These are phyloP conservation scores for Fusarium virguliforme DNA, from an alignment of 2,329 filamentous ascomycete species.

Conservation along the genomic window DNA sequence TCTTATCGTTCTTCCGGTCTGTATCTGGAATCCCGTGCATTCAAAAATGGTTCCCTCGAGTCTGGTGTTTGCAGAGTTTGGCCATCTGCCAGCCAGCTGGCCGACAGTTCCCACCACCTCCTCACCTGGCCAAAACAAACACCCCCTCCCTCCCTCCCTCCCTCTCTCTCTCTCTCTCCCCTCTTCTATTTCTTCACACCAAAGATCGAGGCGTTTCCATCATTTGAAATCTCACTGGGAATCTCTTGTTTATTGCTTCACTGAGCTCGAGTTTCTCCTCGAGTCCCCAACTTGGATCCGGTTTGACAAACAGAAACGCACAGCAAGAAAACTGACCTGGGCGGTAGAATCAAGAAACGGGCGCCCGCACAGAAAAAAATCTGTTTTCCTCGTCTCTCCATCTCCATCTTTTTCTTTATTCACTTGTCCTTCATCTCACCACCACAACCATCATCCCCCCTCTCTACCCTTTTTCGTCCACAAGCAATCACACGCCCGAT, in stretches of 20 bases:
- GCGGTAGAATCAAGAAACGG: conserved; percentile 16
- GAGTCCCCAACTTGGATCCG: not conserved
- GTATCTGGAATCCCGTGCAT: not conserved
- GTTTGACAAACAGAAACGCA: conserved; percentile 34
- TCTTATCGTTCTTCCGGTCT: not conserved
- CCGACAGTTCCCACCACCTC: not conserved
- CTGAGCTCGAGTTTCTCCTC: conserved; percentile 4
- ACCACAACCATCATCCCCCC: conserved; percentile 5
- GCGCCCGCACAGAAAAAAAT: conserved; percentile 15
- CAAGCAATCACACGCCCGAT: not conserved
- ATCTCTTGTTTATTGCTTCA: not conserved
- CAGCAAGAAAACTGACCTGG: not conserved
- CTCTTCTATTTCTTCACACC: no score
- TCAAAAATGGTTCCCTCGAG: not conserved
- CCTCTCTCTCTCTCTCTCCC: no score
- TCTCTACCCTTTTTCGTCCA: not conserved
- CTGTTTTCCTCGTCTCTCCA: conserved; percentile 12
- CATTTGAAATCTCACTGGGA: no score
- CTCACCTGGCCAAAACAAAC: not conserved
- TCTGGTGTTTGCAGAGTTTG: not conserved
- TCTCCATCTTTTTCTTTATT: conserved; percentile 29
- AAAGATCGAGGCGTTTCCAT: not conserved
- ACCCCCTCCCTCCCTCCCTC: no score
- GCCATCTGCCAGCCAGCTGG: conserved; percentile 5
- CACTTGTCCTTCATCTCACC: conserved; percentile 12